Evolutionary conservation across 768 basidiomycete species (phyloP), one percentile per base, ranked within the genome.

Genomic region (Tulasnella sp.): DNA sequence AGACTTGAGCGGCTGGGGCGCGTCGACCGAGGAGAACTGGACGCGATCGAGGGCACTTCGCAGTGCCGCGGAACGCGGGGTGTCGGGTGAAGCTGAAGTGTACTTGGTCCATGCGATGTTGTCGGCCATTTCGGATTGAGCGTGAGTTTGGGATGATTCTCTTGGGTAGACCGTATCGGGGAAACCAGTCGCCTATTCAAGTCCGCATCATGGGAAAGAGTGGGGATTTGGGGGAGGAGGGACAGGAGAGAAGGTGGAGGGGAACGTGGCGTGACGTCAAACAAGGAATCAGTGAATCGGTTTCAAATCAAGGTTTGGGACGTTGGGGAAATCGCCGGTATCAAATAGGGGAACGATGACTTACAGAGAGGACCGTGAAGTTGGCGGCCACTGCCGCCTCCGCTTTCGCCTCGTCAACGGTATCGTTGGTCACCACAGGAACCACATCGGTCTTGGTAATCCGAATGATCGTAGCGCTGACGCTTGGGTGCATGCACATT

Each of bases 51-150:
- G 87, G n/a, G 92, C 90, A n/a, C 48, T 62, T 0, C 82, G 62
- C 46, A 87, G 81, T 7, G 81, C 83, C 18, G 85, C 80, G 56
- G 85, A 82, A 71, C 83, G 85, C 0, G 82, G 80, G 8, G 82
- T 77, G 3, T 56, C 80, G 24, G 85, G 81, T 18, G 83, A 81
- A 34, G 78, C 16, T 8, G 84, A 83, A 1, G 91, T 87, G 82
- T 90, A 93, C 62, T 88, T 89, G 0, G 88, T 87, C 95, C 96
- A 97, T n/a, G 90, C 83, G 39, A 96, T 81, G 82, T 91, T 90
- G 84, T 98, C 97, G 1, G 95, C 95, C 1, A 93, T 93, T 31
- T 93, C 90, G 0, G 94, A 97, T 5, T 89, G 89, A 19, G 97
- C 85, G 9, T 89, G 88, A 12, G 88, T 91, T 82, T 92, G 88